A percentile compares a stretch with the other conserved stretches of the same genome.
Conservation (phyloP, 768 basidiomycete genomes). For the Mycena crocata region DNA sequence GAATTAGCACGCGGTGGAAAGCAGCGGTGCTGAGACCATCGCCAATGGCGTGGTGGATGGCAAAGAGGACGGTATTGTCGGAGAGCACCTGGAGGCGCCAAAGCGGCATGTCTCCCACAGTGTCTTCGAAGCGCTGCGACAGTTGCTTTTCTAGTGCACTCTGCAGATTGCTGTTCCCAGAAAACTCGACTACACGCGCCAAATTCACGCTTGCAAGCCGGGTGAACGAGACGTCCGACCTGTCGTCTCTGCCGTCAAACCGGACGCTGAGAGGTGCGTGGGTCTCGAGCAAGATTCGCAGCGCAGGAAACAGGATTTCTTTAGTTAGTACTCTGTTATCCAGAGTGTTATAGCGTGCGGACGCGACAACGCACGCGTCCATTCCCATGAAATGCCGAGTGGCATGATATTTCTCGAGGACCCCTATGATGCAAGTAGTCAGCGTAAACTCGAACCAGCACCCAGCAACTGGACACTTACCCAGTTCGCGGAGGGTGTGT, state of each 20-base stretch:
- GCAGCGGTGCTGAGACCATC: conserved; percentile 53
- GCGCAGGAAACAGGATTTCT: conserved; percentile 38
- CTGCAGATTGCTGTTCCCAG: conserved; percentile 35
- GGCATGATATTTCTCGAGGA: conserved; percentile 47
- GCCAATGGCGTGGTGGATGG: conserved; percentile 51
- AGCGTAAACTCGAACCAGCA: too few relatives aligned
- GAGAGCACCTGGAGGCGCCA: conserved; percentile 50
- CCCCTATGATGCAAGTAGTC: conserved; percentile 41
- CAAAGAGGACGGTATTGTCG: conserved; percentile 47
- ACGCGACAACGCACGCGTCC: conserved; percentile 46
- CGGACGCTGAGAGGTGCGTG: conserved; percentile 44
- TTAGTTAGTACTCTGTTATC: conserved; percentile 31
- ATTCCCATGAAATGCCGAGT: conserved; percentile 43
- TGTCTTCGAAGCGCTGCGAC: conserved; percentile 38
- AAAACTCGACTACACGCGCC: conserved; percentile 42
- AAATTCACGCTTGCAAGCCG: conserved; percentile 44
- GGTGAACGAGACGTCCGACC: conserved; percentile 34
- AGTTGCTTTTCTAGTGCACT: conserved; percentile 40
- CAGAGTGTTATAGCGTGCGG: conserved; percentile 42
- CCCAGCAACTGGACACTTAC: too few relatives aligned
- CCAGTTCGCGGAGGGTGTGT: too few relatives aligned
- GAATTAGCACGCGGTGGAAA: conserved; percentile 47
- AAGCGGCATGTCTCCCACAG: conserved; percentile 40
- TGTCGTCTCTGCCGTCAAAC: conserved; percentile 32
- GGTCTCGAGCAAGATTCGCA: conserved; percentile 36